These are phyloP conservation scores for Helminthosporium solani DNA, from an alignment of 2,329 filamentous ascomycete genomes.

Conservation along the genomic window DNA sequence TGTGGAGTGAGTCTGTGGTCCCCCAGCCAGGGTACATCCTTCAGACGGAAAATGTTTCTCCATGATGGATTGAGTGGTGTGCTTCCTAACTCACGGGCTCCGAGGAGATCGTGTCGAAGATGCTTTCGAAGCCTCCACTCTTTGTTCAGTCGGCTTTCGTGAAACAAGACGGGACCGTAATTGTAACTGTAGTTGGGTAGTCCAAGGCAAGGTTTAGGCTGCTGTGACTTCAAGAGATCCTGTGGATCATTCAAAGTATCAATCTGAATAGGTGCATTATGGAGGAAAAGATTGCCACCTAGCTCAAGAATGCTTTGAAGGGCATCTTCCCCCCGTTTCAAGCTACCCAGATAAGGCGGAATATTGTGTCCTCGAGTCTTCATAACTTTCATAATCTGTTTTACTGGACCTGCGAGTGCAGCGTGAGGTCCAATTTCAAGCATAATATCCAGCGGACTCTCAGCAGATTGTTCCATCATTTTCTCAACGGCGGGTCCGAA, in stretches of 20 bases:
- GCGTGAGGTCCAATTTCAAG: conserved; percentile 8
- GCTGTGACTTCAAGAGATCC: neutral
- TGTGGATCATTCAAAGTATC: conserved; percentile 16
- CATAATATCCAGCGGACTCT: neutral
- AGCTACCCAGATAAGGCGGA: conserved; percentile 1
- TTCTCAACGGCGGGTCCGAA: conserved; percentile 12
- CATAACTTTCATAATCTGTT: conserved; percentile 14
- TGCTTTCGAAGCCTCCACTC: conserved; percentile 12
- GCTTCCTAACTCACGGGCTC: conserved; percentile 1
- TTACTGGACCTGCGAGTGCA: conserved; percentile 1
- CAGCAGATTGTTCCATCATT: neutral
- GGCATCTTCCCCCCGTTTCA: conserved; percentile 16
- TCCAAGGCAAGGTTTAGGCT: conserved; percentile 9
- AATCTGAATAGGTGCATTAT: conserved; percentile 12
- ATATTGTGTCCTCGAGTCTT: conserved; percentile 3
- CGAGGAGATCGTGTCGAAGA: conserved; percentile 22
- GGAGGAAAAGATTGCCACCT: conserved; percentile 13
- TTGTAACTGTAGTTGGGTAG: conserved; percentile 21
- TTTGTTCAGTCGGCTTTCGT: conserved; percentile 16
- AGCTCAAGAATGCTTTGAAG: conserved; percentile 12
- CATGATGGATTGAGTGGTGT: conserved; percentile 39
- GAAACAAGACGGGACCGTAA: conserved; percentile 14
- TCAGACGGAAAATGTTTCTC: conserved; percentile 35
- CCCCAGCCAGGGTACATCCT: conserved; percentile 46
- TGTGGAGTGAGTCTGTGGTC: conserved; percentile 40